Base-by-base conservation (phyloP, 805 yeast species). In the Metschnikowia proteae region DNA sequence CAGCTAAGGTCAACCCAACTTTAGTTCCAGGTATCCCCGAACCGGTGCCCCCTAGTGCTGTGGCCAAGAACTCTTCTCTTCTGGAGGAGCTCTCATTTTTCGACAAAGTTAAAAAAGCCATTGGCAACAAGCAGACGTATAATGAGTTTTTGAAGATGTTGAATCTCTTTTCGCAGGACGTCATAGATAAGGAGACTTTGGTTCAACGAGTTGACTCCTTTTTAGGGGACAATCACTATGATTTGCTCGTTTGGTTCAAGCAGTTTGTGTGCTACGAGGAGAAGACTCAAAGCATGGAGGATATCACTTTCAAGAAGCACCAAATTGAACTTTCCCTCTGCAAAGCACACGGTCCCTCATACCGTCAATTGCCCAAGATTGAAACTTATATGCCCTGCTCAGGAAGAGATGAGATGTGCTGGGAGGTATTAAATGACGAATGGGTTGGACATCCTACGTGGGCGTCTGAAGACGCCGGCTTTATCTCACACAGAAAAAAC, bases 381-480 rank as follows among this genome's bases (percentile, higher is more conserved):
- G 98, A 92, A 65, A 88, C 96, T 0, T 87, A 82, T 61, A 90
- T 90, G 96, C 97, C 98, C 23, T 92, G 98, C 60, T 87, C 96
- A 7, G 99, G 99, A 13, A 82, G 99, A 60, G 99, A 94, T 68
- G 98, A 92, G 60, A 87, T 94, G 91, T 94, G 99, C 65, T 92
- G 97, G 97, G 97, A 92, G 62, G 97, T 94, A 11, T 77, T 94
- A 59, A 94, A 94, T 67, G 99, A 94, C 66, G 98, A 92, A 68
- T 94, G 98, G 97, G 98, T 94, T 32, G 97, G 97, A 5, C 98
- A 94, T 68, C 99, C 99, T 23, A 95, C 96, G n/a, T 94, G 99
- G 99, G 99, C 98, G 3, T 92, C 98, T 0, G 99, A 94, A 66
- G 99, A 94, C 66, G 88, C 97, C 9, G 99, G 99, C 0, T 94